Conservation (phyloP, 2,329 filamentous ascomycete species). For the Epichloe sylvatica region DNA sequence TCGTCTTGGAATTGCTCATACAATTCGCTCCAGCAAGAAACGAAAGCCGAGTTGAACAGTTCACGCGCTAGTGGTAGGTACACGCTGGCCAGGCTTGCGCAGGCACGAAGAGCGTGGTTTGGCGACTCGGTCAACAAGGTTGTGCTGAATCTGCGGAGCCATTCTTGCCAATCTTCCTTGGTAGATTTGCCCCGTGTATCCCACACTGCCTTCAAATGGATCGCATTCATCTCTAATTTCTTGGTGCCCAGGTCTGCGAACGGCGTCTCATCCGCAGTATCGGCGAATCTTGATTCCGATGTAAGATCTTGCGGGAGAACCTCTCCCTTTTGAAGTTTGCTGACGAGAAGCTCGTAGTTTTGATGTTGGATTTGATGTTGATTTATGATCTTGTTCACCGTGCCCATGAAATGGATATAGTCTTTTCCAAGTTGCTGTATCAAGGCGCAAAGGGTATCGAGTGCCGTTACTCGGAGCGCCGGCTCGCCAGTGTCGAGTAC, state of each 20-base stretch:
- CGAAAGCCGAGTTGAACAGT: constrained; percentile 96
- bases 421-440: constrained; percentile 95
- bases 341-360: constrained; percentile 85
- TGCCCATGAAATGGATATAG: constrained; percentile 85
- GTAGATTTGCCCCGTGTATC: constrained; percentile 94
- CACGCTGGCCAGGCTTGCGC: constrained; percentile 77
- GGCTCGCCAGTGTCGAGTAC: constrained; percentile 63
- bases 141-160: constrained; percentile 92
- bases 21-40: constrained; percentile 96
- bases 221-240: constrained; percentile 93
- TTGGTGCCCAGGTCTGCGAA: constrained; percentile 78
- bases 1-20: constrained; percentile 97
- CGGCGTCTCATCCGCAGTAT: constrained; percentile 64
- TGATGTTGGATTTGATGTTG: constrained; percentile 71
- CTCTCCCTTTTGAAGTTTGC: constrained; percentile 88
- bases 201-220: constrained; percentile 94
- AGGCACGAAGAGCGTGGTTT: constrained; percentile 86
- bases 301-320: constrained; percentile 89
- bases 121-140: constrained; percentile 90
- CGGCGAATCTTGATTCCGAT: constrained; percentile 66
- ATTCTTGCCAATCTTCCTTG: constrained; percentile 98
- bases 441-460: constrained; percentile 88
- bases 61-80: constrained; percentile 86
- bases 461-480: constrained; percentile 61
- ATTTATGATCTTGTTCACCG: constrained; percentile 76